These are phyloP conservation scores for Cicer pinnatifidum DNA, from an alignment of 306 rosid genomes.

Conservation along the genomic window DNA sequence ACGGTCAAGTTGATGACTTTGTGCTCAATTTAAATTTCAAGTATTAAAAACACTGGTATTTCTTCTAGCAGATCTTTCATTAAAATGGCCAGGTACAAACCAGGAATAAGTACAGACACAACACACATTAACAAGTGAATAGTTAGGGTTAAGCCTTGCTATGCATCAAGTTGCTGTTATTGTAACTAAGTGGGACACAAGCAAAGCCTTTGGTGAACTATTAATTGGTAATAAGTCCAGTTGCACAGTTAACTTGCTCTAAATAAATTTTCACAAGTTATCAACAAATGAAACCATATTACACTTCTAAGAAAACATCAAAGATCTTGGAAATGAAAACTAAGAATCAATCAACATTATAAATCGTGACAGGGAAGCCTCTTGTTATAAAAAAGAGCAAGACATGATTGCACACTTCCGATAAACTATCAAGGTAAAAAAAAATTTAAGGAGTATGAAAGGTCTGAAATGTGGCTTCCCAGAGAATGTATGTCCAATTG, in stretches of 20 bases:
- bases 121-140: neutral
- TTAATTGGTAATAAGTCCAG: conserved; percentile 6
- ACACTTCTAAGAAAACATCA: conserved; percentile 23
- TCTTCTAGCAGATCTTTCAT: neutral
- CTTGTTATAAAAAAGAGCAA: neutral
- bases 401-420: neutral
- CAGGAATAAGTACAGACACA: conserved; percentile 20
- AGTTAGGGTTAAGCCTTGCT: conserved; percentile 26
- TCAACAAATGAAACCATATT: conserved; percentile 33
- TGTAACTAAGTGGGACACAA: neutral
- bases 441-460: neutral
- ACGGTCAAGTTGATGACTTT: conserved; percentile 9
- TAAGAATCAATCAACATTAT: conserved; percentile 6
- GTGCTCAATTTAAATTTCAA: neutral
- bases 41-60: neutral
- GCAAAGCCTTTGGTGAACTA: conserved; percentile 7
- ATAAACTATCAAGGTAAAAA: neutral
- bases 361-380: neutral
- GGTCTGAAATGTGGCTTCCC: neutral
- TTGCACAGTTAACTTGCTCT: conserved; percentile 32
- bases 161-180: neutral
- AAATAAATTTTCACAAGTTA: conserved; percentile 1
- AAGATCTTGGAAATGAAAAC: conserved; percentile 6
- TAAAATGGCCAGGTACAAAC: neutral
- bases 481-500: conserved; percentile 11